Conservation (phyloP, 2,329 filamentous ascomycete species). For the Aspergillus glaucus region DNA sequence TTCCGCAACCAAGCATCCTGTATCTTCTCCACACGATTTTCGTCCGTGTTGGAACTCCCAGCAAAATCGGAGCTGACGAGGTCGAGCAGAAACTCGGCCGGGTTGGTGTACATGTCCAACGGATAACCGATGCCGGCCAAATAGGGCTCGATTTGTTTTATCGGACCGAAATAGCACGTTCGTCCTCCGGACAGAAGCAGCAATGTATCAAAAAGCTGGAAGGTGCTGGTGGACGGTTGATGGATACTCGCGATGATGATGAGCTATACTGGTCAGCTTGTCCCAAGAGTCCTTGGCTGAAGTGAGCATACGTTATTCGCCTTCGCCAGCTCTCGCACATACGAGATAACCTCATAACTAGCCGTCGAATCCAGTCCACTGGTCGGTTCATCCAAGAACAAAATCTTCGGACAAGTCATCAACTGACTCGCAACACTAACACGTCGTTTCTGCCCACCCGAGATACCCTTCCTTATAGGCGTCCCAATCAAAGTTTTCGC, state of each 20-base stretch:
- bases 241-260: constrained; percentile 79
- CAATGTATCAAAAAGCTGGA: constrained; percentile 73
- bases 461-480: constrained; percentile 74
- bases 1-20: constrained; percentile 53
- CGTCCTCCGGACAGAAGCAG: constrained; percentile 65
- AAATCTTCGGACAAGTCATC: constrained; percentile 70
- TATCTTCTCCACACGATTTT: constrained; percentile 48
- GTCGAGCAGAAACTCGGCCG: constrained; percentile 74
- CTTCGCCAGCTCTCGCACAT: constrained; percentile 60
- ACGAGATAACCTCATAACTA: constrained; percentile 69
- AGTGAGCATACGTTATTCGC: constrained; percentile 53
- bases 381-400: constrained; percentile 81
- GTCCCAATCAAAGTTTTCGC: constrained; percentile 70
- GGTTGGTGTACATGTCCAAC: constrained; percentile 66
- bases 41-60: constrained; percentile 41
- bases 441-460: constrained; percentile 76
- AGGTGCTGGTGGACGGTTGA: constrained; percentile 74
- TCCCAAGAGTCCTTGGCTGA: too few relatives aligned
- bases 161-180: constrained; percentile 66
- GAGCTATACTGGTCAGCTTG: constrained; percentile 44
- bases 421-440: constrained; percentile 74
- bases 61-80: constrained; percentile 72
- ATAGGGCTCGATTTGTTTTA: constrained; percentile 54
- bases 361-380: constrained; percentile 75
- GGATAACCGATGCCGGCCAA: constrained; percentile 56